Conservation (phyloP, 495 filamentous ascomycete genomes). For the Aspergillus incahuasiensis region DNA sequence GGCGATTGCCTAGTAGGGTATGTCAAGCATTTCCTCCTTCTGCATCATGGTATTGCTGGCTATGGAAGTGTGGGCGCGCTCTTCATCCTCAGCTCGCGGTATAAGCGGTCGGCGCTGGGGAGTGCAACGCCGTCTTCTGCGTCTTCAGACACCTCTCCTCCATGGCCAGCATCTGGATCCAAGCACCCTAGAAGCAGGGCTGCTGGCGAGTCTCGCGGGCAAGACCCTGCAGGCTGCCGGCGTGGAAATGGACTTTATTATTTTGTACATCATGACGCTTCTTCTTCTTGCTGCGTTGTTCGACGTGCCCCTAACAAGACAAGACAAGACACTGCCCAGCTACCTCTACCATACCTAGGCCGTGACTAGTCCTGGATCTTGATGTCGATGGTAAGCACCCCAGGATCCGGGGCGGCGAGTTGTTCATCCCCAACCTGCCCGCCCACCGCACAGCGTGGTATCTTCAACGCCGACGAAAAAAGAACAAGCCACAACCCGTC, state of each 20-base stretch:
- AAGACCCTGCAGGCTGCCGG: slow-evolving; percentile 26
- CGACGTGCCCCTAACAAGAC: too few relatives aligned
- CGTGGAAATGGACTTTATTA: slow-evolving; percentile 33
- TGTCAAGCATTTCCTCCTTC: neutral
- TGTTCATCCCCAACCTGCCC: slow-evolving; percentile 35
- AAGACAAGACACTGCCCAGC: too few relatives aligned
- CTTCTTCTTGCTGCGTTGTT: slow-evolving; percentile 27
- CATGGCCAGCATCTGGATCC: slow-evolving; percentile 31
- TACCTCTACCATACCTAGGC: too few relatives aligned
- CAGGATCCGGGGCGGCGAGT: too few relatives aligned
- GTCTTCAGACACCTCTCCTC: slow-evolving; percentile 26
- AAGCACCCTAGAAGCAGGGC: too few relatives aligned
- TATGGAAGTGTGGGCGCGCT: slow-evolving; percentile 24
- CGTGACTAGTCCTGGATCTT: too few relatives aligned
- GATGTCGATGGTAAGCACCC: too few relatives aligned
- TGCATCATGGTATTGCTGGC: neutral
- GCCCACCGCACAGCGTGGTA: slow-evolving; percentile 30
- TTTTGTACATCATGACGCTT: slow-evolving; percentile 29
- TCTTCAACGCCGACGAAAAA: slow-evolving; percentile 30
- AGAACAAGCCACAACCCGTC: slow-evolving; percentile 25
- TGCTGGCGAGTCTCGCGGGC: slow-evolving; percentile 19
- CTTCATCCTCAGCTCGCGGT: slow-evolving; percentile 30
- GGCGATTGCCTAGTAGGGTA: slow-evolving; percentile 33
- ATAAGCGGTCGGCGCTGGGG: slow-evolving; percentile 27
- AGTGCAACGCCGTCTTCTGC: slow-evolving; percentile 28